Evolutionary conservation across 495 filamentous ascomycete genomes (phyloP), one percentile per base, ranked within the genome.

Genomic region (Aspergillus ostianus): DNA sequence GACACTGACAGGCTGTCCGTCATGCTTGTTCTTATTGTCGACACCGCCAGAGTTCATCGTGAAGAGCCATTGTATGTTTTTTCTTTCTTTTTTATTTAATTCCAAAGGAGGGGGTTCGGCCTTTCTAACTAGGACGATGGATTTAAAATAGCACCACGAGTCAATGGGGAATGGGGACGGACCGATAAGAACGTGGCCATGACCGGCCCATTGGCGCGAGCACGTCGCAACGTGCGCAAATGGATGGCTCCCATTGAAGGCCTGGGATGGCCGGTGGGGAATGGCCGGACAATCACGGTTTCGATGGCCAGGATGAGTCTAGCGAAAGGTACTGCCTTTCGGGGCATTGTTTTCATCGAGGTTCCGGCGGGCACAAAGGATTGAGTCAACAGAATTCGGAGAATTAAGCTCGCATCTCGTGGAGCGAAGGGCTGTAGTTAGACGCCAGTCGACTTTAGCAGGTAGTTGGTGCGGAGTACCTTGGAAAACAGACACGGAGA

Each of bases 151-250:
- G 18, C 18, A 53, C n/a, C 46, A 13, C 32, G 32, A 32, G 13
- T 51, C 18, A 50, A 15, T 41, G 36, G 36, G 36, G 36, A 13
- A 41, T 15, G 36, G 36, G 36, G 13, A 41, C 10, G 36, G 36
- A 13, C 12, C 36, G 36, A 41, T 41, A 49, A 21, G 47, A 49
- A 49, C 19, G 21, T 49, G 47, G 47, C 47, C 19, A 36, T 47
- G 46, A 59, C n/a, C 47, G 50, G 45, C 55, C 47, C 47, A 57
- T 57, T 67, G 67, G 63, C 63, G 53, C 53, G 56, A 48, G 44
- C 29, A 23, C 47, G 55, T 51, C 18, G 47, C 53, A 75, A 75
- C 73, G 73, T 75, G 73, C 65, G 54, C 45, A 65, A 71, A 75
- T 70, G 71, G 69, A 62, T 73, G 73, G 73, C 67, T 68, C 59